Evolutionary conservation across 129 eudicot genomes (phyloP), one percentile per base, ranked within the genome.

Genomic region (Glebionis coronaria): DNA sequence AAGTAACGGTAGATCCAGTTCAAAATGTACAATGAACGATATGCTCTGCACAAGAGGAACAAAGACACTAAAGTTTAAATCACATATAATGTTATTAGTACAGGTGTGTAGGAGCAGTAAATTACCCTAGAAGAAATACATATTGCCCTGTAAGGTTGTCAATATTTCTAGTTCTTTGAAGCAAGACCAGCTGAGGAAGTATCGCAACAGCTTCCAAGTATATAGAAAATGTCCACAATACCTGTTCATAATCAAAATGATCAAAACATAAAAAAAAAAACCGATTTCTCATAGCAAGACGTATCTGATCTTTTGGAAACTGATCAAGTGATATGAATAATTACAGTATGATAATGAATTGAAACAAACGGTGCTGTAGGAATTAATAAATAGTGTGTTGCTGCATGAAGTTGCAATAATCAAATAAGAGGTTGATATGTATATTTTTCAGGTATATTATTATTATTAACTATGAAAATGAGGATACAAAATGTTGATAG

Each of bases 71-170:
- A 59, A 65, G 4, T 65, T 50, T 52, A 52, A 31, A 51, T 61
- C 47, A 40, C 25, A 53, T 56, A 4, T 60, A 9, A 44, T 61
- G 59, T 13, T 67, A 72, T 9, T 44, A 59, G 57, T 45, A 58
- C 1, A 67, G 25, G 20, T 68, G 58, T 44, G 42, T 9, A 44
- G 46, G 28, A 38, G 15, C 25, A 53, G 68, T 63, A 68, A 15
- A 76, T 72, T 84, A 92, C 98, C 98, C 98, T 31, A 92, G 80
- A 44, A 92, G 88, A 68, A 88, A 82, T 56, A 92, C 96, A 73
- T 92, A 92, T 88, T 92, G 96, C 12, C 98, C 98, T 4, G 98
- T 92, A 81, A 92, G 74, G 71, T 92, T 92, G 87, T 92, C 98
- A 28, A 92, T 88, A 76, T 92, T 92, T 79, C 96, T 84, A 58